These are phyloP conservation scores for Piper longum DNA, from an alignment of 164 flowering plant species.

Conservation along the genomic window DNA sequence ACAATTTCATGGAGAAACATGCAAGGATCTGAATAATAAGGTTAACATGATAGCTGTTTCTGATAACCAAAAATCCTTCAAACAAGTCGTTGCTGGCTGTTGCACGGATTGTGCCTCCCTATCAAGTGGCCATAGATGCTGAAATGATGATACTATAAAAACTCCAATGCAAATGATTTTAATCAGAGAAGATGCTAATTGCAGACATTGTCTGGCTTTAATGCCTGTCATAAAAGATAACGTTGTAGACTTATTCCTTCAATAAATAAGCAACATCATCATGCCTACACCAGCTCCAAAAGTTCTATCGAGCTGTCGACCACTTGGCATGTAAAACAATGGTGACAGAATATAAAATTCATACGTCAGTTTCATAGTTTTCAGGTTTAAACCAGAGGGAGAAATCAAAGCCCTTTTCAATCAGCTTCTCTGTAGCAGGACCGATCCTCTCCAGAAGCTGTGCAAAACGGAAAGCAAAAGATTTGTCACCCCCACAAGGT, in stretches of 20 bases:
- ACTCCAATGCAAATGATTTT: too few species aligned
- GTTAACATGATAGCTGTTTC: too few species aligned
- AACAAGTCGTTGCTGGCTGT: too few species aligned
- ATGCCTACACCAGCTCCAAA: not conserved
- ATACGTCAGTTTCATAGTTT: conserved; percentile 52
- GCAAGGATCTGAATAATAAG: too few species aligned
- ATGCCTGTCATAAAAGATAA: not conserved
- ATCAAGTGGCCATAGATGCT: too few species aligned
- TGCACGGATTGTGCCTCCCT: too few species aligned
- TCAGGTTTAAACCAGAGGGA: conserved; percentile 90
- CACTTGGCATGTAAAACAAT: not conserved
- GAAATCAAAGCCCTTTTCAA: conserved; percentile 61
- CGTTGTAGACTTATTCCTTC: not conserved
- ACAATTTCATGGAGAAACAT: too few species aligned
- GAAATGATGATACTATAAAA: too few species aligned
- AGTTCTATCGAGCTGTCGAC: too few species aligned
- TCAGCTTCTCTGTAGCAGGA: conserved; percentile 75
- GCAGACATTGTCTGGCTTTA: too few species aligned
- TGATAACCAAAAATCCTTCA: too few species aligned
- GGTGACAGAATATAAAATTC: conserved; percentile 6
- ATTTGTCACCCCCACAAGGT: not conserved
- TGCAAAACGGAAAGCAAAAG: conserved; percentile 8
- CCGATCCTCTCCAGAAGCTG: conserved; percentile 78
- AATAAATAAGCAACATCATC: not conserved
- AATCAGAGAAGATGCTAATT: too few species aligned